phyloP scores from a whole-genome alignment of 495 filamentous ascomycete genomes.

The Achaetomiella virescens region DNA sequence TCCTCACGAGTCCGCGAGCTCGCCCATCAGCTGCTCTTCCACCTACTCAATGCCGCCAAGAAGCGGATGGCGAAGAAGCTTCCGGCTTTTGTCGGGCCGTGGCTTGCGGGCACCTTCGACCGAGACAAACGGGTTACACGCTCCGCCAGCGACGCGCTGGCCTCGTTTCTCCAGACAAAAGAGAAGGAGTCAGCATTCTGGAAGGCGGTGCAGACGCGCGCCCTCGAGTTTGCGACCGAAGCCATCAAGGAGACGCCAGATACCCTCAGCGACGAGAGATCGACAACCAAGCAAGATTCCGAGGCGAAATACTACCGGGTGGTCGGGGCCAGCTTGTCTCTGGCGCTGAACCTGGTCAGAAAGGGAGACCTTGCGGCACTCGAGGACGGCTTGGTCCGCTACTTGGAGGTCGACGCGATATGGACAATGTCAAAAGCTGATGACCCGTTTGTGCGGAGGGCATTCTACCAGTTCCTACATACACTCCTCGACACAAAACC shows the following conservation, averaged over 20 bases:
- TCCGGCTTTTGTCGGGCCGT: conserved; percentile 69
- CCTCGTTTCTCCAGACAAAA: conserved; percentile 64
- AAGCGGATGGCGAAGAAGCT: conserved; percentile 76
- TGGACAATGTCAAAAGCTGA: conserved; percentile 67
- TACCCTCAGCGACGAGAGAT: conserved; percentile 83
- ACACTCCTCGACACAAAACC: conserved; percentile 51
- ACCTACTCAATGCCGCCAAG: conserved; percentile 62
- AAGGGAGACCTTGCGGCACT: conserved; percentile 50
- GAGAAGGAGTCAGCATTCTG: conserved; percentile 72
- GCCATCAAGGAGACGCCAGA: conserved; percentile 70
- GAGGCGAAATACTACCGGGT: conserved; percentile 78
- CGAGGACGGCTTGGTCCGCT: conserved; percentile 41
- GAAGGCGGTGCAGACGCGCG: conserved; percentile 65
- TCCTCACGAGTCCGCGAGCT: conserved; percentile 81
- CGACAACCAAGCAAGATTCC: conserved; percentile 74
- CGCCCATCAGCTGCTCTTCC: conserved; percentile 67
- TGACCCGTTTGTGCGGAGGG: conserved; percentile 66
- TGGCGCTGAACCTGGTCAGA: conserved; percentile 49
- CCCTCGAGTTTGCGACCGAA: conserved; percentile 73
- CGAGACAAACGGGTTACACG: conserved; percentile 66
- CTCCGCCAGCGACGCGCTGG: conserved; percentile 68
- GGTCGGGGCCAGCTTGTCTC: conserved; percentile 55
- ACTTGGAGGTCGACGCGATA: conserved; percentile 57
- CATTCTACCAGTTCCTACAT: conserved; percentile 62
- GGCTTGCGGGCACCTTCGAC: conserved; percentile 85